These are phyloP conservation scores for Taphrina wiesneri DNA, from an alignment of 1,139 yeast genomes.

Conservation along the genomic window DNA sequence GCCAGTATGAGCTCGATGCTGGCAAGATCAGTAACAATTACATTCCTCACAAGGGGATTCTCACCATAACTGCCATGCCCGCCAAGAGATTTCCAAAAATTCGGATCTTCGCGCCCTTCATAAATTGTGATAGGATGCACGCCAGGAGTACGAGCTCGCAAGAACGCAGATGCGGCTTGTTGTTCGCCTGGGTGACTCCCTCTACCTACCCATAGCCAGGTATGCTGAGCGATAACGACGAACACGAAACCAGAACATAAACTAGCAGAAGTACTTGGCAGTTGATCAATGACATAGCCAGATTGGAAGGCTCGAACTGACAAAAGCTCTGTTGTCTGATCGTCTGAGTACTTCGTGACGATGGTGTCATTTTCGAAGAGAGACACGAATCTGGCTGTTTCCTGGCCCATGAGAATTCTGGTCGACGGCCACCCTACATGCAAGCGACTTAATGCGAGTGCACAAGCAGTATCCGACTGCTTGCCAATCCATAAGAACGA, in stretches of 20 bases:
- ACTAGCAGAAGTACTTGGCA: neutral
- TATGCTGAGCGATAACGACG: neutral
- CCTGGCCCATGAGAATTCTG: neutral
- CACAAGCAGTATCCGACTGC: neutral
- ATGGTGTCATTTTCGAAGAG: neutral
- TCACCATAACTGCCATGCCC: conserved; percentile 18
- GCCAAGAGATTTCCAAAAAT: conserved; percentile 15
- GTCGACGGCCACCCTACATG: neutral
- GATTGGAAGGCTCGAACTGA: neutral
- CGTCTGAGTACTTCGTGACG: neutral
- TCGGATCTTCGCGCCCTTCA: conserved; percentile 10
- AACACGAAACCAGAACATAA: conserved; percentile 26
- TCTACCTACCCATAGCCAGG: conserved; percentile 15
- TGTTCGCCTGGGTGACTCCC: conserved; percentile 13
- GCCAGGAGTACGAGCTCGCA: neutral
- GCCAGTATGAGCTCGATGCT: conserved; percentile 29
- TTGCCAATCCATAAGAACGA: neutral
- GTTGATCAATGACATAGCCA: conserved; percentile 13
- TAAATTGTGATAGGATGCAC: neutral
- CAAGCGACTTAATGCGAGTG: neutral
- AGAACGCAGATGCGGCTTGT: conserved; percentile 3
- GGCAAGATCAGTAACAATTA: neutral
- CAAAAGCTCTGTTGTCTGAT: neutral
- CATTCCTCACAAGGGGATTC: neutral
- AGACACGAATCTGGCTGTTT: neutral